Base-by-base conservation (phyloP, 2,329 filamentous ascomycete species). In the Calonectria pseudoreteaudii region DNA sequence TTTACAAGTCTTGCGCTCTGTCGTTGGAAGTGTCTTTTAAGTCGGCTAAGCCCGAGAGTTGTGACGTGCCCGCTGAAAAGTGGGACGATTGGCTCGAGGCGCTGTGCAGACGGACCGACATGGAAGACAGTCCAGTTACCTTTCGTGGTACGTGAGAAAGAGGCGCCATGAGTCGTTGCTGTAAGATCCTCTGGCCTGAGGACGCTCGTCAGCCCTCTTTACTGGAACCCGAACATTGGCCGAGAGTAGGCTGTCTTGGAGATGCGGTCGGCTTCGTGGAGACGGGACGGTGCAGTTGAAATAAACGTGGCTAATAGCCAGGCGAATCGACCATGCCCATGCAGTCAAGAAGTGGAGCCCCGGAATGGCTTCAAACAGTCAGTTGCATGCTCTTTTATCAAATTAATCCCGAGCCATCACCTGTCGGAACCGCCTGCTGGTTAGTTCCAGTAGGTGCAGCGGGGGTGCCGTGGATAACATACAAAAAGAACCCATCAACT, bases 141-240 rank as follows among this genome's bases (percentile, higher is more conserved):
- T 56, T 83, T 83, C 79, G 75, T 78, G 85, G 85, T 87, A 88
- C 84, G 88, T 86, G 87, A 92, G 89, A 88, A 86, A 87, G 84
- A 85, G 87, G 87, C 87, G 88, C 93, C 91, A 95, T 95, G 93
- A 94, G 93, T 91, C 90, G 82, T 87, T 90, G 87, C 84, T 93
- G 90, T 93, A 93, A 95, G 93, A 94, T 87, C 90, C 90, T 93
- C 90, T 89, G 86, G 87, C 75, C 87, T 84, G 92, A 91, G 90
- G 91, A 87, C 93, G 90, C 94, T 94, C 93, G 93, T 95, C 93
- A 91, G 92, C 89, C 84, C 86, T 86, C 85, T 85, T 88, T 89
- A 87, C 93, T 93, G 93, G 93, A 90, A 87, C 83, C 81, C 80
- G 86, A 83, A 89, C 88, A 86, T 84, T 88, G 90, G 88, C 87